Evolutionary conservation across 2,329 filamentous ascomycete species (phyloP).

Genomic region (Ophiostoma novo-ulmi): DNA sequence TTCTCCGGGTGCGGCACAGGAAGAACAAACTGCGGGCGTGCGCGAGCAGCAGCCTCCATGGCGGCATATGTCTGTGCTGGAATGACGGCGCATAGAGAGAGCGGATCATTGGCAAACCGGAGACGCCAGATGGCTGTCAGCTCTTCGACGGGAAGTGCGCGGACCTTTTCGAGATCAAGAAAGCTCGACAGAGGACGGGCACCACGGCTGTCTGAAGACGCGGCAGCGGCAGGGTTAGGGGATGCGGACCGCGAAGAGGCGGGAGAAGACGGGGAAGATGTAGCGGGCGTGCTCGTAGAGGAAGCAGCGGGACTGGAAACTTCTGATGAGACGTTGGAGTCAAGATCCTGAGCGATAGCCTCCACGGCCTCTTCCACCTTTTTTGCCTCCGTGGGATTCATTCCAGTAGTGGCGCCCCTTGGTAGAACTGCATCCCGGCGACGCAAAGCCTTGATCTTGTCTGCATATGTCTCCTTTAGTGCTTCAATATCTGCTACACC

Average conservation of each 20-base stretch:
- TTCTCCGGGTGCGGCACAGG: slow-evolving; percentile 65
- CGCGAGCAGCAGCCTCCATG: slow-evolving; percentile 66
- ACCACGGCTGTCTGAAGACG: slow-evolving; percentile 34
- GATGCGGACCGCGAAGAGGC: neutral
- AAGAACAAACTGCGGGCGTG: slow-evolving; percentile 83
- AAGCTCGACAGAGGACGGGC: slow-evolving; percentile 44
- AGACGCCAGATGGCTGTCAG: slow-evolving; percentile 87
- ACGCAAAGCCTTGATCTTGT: slow-evolving; percentile 70
- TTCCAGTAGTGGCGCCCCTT: slow-evolving; percentile 26
- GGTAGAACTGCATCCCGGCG: slow-evolving; percentile 57
- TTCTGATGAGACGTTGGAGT: neutral
- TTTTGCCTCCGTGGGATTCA: neutral
- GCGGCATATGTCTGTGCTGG: slow-evolving; percentile 66
- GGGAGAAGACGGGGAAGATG: neutral
- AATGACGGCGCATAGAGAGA: slow-evolving; percentile 79
- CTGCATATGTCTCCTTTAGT: slow-evolving; percentile 76
- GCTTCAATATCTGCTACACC: slow-evolving; percentile 66
- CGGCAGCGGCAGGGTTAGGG: neutral
- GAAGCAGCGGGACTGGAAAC: neutral
- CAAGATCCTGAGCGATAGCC: neutral
- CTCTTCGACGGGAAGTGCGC: slow-evolving; percentile 68
- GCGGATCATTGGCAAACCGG: slow-evolving; percentile 66
- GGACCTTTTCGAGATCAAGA: slow-evolving; percentile 75
- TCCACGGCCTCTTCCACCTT: neutral
- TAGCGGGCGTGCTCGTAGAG: neutral